Percentiles rank a stretch among this genome's conserved stretches.
phyloP scores from a whole-genome alignment of 371 early-diverging fungal species.

The Vairimorpha necatrix region DNA sequence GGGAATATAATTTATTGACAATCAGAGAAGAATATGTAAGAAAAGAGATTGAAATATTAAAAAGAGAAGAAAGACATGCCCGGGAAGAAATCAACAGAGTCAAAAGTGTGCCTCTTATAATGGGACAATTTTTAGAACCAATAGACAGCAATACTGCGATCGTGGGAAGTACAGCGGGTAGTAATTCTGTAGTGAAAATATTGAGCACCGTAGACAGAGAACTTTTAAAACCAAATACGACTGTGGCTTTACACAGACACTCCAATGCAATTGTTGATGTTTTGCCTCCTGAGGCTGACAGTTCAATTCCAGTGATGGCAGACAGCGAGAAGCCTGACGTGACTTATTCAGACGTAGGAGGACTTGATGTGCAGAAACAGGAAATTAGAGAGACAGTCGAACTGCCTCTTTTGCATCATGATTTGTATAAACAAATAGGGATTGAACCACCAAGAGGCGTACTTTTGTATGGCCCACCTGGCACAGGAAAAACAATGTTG shows the following conservation, averaged over 20 bases:
- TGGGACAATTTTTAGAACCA: constrained; percentile 96
- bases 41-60: constrained; percentile 89
- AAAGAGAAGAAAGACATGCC: constrained; percentile 76
- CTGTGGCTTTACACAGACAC: constrained; percentile 93
- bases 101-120: constrained; percentile 91
- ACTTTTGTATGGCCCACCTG: constrained; percentile 91
- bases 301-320: constrained; percentile 62
- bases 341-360: constrained; percentile 97
- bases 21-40: constrained; percentile 96
- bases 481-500: constrained; percentile 93
- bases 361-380: constrained; percentile 85
- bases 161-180: constrained; percentile 87
- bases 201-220: constrained; percentile 93
- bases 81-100: constrained; percentile 97
- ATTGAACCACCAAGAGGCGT: constrained; percentile 91
- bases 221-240: constrained; percentile 86
- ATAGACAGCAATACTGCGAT: constrained; percentile 95
- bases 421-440: constrained; percentile 85
- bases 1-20: constrained; percentile 77
- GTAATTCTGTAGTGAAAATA: constrained; percentile 88
- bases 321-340: constrained; percentile 66
- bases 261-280: constrained; percentile 79
- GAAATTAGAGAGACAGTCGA: constrained; percentile 93
- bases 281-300: constrained; percentile 66
- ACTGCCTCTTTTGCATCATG: constrained; percentile 87